Evolutionary conservation across 345 rosid genomes (phyloP).

Genomic region (Nephelium lappaceum): DNA sequence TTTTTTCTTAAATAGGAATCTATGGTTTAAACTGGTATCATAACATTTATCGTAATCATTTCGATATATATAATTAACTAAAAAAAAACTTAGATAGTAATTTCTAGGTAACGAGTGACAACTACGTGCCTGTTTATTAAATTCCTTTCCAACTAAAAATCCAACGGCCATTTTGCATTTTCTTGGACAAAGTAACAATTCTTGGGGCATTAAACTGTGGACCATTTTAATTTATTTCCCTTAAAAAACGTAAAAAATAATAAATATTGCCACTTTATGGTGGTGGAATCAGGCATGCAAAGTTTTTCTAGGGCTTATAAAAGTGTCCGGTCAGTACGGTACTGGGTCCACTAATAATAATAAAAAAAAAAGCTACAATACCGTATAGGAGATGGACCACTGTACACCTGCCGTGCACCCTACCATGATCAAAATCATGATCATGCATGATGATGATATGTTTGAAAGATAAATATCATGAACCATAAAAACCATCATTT

Average conservation of each 20-base stretch:
- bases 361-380: not conserved
- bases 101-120: no score
- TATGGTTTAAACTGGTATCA: no score
- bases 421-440: not conserved
- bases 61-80: no score
- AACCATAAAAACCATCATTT: no score
- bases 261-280: not conserved
- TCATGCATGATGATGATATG: no score
- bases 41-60: no score
- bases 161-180: slow-evolving; percentile 2
- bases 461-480: no score
- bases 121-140: no score
- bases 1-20: no score
- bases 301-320: not conserved
- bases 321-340: slow-evolving; percentile 32
- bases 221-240: not conserved
- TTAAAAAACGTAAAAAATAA: not conserved
- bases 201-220: not conserved
- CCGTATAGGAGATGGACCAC: slow-evolving; percentile 2
- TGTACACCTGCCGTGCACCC: not conserved
- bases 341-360: not conserved
- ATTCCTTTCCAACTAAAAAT: not conserved
- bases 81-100: no score
- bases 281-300: not conserved
- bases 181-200: not conserved